phyloP scores from a whole-genome alignment of 345 rosid species.

The Raphanus sativus region DNA sequence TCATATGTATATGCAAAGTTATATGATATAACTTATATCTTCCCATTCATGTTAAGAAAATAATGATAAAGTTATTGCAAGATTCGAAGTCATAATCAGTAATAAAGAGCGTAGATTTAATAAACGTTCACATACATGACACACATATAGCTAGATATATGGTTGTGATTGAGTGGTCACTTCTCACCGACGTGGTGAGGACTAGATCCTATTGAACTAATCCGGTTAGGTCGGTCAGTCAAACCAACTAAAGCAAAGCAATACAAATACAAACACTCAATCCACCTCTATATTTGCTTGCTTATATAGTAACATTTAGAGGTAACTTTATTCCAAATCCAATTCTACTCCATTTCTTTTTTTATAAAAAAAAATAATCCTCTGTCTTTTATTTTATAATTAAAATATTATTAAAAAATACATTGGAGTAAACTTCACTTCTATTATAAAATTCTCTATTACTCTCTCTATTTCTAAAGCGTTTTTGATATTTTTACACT shows the following conservation, averaged over 20 bases:
- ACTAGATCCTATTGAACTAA: neutral
- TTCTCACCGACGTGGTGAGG: neutral
- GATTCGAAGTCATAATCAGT: neutral
- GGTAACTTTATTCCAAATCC: too few relatives aligned
- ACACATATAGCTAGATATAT: neutral
- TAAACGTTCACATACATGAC: neutral
- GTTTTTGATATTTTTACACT: too few relatives aligned
- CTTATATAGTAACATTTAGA: too few relatives aligned
- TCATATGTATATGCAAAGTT: neutral
- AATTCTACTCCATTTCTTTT: too few relatives aligned
- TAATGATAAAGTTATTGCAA: neutral
- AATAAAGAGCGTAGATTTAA: neutral
- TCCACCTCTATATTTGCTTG: too few relatives aligned
- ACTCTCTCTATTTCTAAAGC: too few relatives aligned
- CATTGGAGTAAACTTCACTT: too few relatives aligned
- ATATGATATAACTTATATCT: too few relatives aligned
- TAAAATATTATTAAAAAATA: too few relatives aligned
- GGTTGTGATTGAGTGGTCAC: neutral
- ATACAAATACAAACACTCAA: neutral
- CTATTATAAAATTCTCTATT: too few relatives aligned
- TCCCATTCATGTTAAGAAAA: neutral
- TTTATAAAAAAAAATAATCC: too few relatives aligned
- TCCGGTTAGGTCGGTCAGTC: neutral
- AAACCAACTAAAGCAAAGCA: neutral
- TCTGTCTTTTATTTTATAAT: too few relatives aligned